Conservation (phyloP, 2,329 filamentous ascomycete species). For the Nemania diffusa region DNA sequence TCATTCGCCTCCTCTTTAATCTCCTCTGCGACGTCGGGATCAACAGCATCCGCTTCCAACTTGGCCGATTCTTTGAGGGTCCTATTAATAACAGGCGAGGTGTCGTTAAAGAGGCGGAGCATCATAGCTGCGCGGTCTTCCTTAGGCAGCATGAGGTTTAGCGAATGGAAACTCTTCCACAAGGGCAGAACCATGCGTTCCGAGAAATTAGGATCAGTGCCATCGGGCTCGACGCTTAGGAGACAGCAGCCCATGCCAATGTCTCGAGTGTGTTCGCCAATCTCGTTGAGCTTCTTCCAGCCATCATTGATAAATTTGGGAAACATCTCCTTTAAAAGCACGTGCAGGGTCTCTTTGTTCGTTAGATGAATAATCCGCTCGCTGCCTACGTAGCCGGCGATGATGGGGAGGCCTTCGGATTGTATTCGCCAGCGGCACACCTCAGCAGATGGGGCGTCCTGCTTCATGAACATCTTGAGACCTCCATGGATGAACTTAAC, state of each 20-base stretch:
- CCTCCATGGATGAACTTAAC: constrained; percentile 97
- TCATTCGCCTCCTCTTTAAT: constrained; percentile 41
- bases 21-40: constrained; percentile 51
- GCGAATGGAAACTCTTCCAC: constrained; percentile 90
- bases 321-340: constrained; percentile 95
- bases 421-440: constrained; percentile 96
- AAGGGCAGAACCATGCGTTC: constrained; percentile 91
- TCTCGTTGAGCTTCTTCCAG: constrained; percentile 83
- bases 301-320: constrained; percentile 82
- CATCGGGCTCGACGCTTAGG: constrained; percentile 81
- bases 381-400: constrained; percentile 89
- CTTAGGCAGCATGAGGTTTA: constrained; percentile 98
- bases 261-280: constrained; percentile 82
- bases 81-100: constrained; percentile 81
- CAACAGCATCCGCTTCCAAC: constrained; percentile 50
- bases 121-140: constrained; percentile 95
- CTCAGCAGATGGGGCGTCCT: constrained; percentile 86
- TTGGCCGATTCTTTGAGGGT: constrained; percentile 62
- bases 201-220: constrained; percentile 65
- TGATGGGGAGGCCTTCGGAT: constrained; percentile 89
- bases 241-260: constrained; percentile 94
- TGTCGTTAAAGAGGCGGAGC: constrained; percentile 89
- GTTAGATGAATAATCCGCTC: constrained; percentile 78
- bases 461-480: constrained; percentile 99
- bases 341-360: constrained; percentile 81